Conservation (phyloP, 164 flowering plant genomes). For the Paratinospora sagittata region DNA sequence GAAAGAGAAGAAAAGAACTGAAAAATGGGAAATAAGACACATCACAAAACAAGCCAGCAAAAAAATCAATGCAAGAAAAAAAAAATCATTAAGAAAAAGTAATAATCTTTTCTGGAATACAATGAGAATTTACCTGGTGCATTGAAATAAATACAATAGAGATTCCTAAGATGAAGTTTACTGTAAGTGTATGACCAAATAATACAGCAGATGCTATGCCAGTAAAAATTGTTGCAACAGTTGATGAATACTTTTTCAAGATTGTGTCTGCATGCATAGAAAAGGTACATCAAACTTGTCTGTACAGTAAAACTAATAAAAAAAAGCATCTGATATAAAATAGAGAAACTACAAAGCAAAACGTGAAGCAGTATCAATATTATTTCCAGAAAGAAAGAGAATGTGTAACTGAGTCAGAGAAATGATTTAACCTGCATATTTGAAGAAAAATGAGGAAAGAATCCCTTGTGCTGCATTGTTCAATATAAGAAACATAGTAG, state of each 20-base stretch:
- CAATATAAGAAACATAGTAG: constrained; percentile 79
- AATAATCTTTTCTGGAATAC: background rate
- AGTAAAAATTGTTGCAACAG: constrained; percentile 97
- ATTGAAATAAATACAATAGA: constrained; percentile 96
- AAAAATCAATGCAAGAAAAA: background rate
- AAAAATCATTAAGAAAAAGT: background rate
- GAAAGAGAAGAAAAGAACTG: constrained; percentile 94
- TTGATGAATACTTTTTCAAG: constrained; percentile 97
- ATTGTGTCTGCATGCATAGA: constrained; percentile 68
- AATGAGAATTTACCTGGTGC: constrained; percentile 73
- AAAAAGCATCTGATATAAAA: background rate
- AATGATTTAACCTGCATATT: constrained; percentile 86
- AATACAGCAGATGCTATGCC: constrained; percentile 91
- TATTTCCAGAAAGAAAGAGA: background rate
- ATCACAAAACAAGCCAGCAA: background rate
- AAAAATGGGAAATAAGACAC: constrained; percentile 14
- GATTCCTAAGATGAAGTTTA: constrained; percentile 87
- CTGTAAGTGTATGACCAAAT: constrained; percentile 88
- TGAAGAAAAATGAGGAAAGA: constrained; percentile 93
- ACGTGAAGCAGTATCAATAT: background rate
- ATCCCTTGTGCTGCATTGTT: constrained; percentile 99
- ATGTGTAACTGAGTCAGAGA: background rate
- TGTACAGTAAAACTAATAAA: background rate
- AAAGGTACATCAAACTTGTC: background rate
- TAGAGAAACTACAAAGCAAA: background rate